Evolutionary conservation across 1,139 yeast genomes (phyloP).

Genomic region (Candida dubliniensis): DNA sequence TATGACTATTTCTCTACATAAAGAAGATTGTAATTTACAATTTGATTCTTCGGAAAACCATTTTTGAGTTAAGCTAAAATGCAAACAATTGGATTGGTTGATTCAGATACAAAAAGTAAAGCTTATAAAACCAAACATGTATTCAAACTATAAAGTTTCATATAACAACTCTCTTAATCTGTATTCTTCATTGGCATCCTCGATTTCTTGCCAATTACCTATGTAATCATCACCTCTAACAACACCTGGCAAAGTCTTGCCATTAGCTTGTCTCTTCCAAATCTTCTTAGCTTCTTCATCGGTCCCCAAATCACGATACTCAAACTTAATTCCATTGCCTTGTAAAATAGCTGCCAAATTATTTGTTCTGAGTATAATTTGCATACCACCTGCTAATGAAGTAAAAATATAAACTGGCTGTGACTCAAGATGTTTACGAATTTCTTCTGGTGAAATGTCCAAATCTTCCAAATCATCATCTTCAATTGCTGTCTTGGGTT

Average conservation of each 20-base stretch:
- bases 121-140: too few species aligned
- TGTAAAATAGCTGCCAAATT: constrained; percentile 72
- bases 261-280: constrained; percentile 79
- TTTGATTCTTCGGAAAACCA: too few species aligned
- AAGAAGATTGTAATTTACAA: too few species aligned
- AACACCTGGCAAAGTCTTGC: constrained; percentile 83
- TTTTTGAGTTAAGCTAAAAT: too few species aligned
- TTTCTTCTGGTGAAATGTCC: constrained; percentile 46
- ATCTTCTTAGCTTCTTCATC: constrained; percentile 82
- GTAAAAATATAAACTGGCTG: constrained; percentile 77
- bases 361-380: constrained; percentile 78
- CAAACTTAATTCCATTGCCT: constrained; percentile 70
- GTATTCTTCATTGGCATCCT: constrained; percentile 85
- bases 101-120: too few species aligned
- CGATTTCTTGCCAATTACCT: constrained; percentile 78
- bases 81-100: too few species aligned
- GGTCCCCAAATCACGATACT: constrained; percentile 79
- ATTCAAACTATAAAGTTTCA: constrained; percentile 34
- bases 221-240: constrained; percentile 89
- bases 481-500: constrained; percentile 3
- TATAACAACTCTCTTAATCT: constrained; percentile 61
- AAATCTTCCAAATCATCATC: constrained; percentile 32
- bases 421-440: constrained; percentile 45
- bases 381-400: constrained; percentile 88
- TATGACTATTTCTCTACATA: too few species aligned